Evolutionary conservation across 805 yeast species (phyloP), one percentile per base, ranked within the genome.

Genomic region (Wickerhamomyces pijperi): DNA sequence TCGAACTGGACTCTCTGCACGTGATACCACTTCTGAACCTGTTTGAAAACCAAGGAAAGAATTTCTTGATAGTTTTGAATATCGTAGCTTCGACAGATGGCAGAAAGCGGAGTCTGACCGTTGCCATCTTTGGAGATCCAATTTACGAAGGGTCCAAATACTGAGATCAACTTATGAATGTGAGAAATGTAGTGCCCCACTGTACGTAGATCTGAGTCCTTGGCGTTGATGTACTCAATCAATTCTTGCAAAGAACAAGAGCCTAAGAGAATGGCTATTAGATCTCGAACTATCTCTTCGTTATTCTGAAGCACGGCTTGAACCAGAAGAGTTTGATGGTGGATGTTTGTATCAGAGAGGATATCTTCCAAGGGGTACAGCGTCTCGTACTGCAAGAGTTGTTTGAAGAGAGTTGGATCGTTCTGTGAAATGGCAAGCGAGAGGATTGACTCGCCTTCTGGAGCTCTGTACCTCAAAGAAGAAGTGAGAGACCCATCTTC

Each of bases 21-120:
- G 5, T 34, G 20, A 40, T 71, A 71, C 71, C 78, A 73, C 19
- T 53, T 46, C 3, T 51, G 45, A 0, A 72, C 75, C 14, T 67
- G 59, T 1, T 52, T 45, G 39, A 81, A 67, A 0, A 76, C 74
- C 12, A 52, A 56, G 15, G 46, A 36, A 5, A 84, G 59, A 48
- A 84, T 51, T 3, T 51, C 51, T 2, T 63, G 53, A 55, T 87
- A 88, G 28, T 75, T 58, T 0, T 72, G 61, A 46, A 82, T 87
- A 54, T 87, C 96, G 57, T 88, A 88, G 46, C 87, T 76, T 39
- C 95, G 61, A 46, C 85, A 76, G 3, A 84, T 59, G 2, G 85
- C 70, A 56, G 82, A 75, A 9, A 90, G 60, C 0, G 97, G 94
- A 0, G 97, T 84, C 48, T 82, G 84, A 0, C 78, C 74, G 42